Base-by-base conservation (phyloP, 73 alveolate genomes). In the Uronychia setigera region DNA sequence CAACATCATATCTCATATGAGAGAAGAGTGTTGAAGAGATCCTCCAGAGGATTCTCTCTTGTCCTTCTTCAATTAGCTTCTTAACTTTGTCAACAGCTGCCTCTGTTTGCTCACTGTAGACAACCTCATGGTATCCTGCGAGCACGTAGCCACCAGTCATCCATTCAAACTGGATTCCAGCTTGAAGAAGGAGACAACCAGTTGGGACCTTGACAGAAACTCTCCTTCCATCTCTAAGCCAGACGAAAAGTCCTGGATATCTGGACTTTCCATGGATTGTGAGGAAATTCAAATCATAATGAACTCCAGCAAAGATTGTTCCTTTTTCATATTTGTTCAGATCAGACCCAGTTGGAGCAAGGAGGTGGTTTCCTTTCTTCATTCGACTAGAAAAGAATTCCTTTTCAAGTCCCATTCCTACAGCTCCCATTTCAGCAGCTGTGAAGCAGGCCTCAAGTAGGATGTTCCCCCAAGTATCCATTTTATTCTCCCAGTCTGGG, bases 321-420 rank as follows among this genome's bases (percentile, higher is more conserved):
- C 99, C 99, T 26, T 27, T 84, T 35, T 92, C 98, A 76, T 87
- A 86, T 82, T 89, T 96, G 29, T 76, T 80, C 25, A 96, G 76
- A 83, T 96, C 99, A 33, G 98, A 91, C 34, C 97, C 99, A 31
- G 99, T 96, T 26, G 99, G 99, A 26, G 99, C 98, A 28, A 96
- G 92, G 30, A 96, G 89, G 80, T 96, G 99, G 28, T 94, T 93
- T n/a, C 98, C 99, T 28, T 94, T 93, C 59, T 89, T 75, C 97
- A 96, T 93, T 80, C 84, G 83, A 58, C 87, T 84, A 31, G 98
- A 87, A 89, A 96, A 91, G 28, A 96, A 74, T 32, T 88, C 96
- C 58, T 91, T 81, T 0, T 88, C 91, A 33, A 96, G 87, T 0
- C 96, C 96, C 92, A 93, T 75, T 5, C 98, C 99, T 29, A 93